Evolutionary conservation across 106 monocot species (phyloP).

Genomic region (Triglochin maritima): DNA sequence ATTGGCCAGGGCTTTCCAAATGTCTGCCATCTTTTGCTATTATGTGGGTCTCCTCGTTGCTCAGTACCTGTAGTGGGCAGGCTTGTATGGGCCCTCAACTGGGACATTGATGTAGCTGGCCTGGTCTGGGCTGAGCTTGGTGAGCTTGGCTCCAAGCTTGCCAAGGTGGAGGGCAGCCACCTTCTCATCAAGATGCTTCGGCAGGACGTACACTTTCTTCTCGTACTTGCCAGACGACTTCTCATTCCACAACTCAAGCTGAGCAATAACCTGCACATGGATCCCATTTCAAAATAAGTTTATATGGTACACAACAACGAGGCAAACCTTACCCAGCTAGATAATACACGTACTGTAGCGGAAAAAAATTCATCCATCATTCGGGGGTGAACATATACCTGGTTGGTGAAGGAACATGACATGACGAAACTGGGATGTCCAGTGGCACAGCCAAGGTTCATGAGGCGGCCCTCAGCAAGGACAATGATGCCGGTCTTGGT

Average conservation of each 20-base stretch:
- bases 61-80: constrained; percentile 70
- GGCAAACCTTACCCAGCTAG: too few species aligned
- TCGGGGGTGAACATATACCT: constrained; percentile 21
- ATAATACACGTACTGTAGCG: too few species aligned
- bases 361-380: too few species aligned
- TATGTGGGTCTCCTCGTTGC: neutral
- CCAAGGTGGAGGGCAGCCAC: constrained; percentile 72
- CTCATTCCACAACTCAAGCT: constrained; percentile 89
- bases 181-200: constrained; percentile 91
- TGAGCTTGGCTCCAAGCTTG: constrained; percentile 70
- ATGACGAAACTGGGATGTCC: constrained; percentile 91
- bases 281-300: neutral
- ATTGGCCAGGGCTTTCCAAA: too few species aligned
- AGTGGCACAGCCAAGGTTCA: constrained; percentile 83
- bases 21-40: too few species aligned
- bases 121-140: constrained; percentile 59
- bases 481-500: constrained; percentile 60
- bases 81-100: constrained; percentile 76
- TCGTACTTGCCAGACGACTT: constrained; percentile 61
- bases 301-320: too few species aligned
- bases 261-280: constrained; percentile 58
- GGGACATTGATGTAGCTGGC: constrained; percentile 64
- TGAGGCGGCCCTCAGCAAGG: constrained; percentile 78
- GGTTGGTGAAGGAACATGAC: constrained; percentile 95
- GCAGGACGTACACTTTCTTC: constrained; percentile 82